phyloP scores from a whole-genome alignment of 371 early-diverging fungal genomes.

The Fennellomyces sp. region DNA sequence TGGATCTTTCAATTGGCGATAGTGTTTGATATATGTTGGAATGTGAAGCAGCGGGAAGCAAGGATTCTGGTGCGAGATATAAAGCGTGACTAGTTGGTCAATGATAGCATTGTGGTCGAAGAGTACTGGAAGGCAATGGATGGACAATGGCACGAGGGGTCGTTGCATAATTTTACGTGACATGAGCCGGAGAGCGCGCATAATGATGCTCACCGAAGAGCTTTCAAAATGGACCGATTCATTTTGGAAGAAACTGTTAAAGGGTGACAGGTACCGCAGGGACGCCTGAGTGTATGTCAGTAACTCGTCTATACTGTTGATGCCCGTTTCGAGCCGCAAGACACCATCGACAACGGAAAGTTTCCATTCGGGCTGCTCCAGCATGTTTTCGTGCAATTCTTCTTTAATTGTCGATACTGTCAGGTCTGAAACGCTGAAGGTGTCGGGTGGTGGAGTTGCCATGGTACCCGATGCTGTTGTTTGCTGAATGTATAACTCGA shows the following conservation, averaged over 20 bases:
- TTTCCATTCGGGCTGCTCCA: slow-evolving; percentile 9
- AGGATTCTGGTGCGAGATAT: background rate
- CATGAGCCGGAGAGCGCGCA: background rate
- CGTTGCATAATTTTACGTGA: background rate
- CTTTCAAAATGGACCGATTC: slow-evolving; percentile 7
- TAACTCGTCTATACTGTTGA: slow-evolving; percentile 11
- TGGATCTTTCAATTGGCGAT: slow-evolving; percentile 7
- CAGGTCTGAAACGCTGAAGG: background rate
- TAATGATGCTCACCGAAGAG: background rate
- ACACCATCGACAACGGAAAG: slow-evolving; percentile 14
- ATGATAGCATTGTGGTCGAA: background rate
- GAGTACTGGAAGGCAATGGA: background rate
- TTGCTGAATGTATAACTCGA: background rate
- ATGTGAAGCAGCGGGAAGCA: slow-evolving; percentile 5
- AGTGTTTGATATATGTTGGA: slow-evolving; percentile 8
- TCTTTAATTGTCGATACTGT: too few relatives aligned
- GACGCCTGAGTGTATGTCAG: slow-evolving; percentile 7
- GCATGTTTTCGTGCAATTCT: too few relatives aligned
- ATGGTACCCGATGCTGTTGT: background rate
- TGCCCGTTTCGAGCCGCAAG: slow-evolving; percentile 12
- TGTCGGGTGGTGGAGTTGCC: background rate
- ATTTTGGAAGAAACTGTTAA: slow-evolving; percentile 5
- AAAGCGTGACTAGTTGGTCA: background rate
- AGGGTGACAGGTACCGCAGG: slow-evolving; percentile 14
- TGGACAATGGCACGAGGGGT: background rate